phyloP scores from a whole-genome alignment of 768 basidiomycete species.

The Suillus weaverae region DNA sequence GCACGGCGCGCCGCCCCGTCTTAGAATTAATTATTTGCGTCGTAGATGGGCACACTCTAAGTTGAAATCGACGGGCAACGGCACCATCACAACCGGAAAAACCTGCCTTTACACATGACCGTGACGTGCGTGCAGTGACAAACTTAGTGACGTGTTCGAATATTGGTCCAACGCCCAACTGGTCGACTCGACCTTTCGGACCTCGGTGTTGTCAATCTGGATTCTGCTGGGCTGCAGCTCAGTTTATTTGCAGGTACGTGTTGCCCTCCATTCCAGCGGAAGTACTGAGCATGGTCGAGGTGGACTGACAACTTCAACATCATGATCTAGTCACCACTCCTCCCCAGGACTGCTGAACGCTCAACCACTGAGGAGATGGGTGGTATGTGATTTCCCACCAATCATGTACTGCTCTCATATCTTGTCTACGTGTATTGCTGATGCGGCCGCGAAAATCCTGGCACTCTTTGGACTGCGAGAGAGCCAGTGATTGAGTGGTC shows the following conservation, averaged over 20 bases:
- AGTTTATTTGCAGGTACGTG: not conserved
- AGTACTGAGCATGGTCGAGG: too few species aligned
- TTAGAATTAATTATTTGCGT: not conserved
- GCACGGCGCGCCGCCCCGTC: not conserved
- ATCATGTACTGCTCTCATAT: not conserved
- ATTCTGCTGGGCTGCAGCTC: not conserved
- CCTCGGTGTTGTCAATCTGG: too few species aligned
- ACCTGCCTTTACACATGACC: too few species aligned
- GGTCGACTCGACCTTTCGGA: too few species aligned
- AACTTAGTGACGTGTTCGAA: not conserved
- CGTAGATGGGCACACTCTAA: not conserved
- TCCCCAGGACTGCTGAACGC: conserved; percentile 49
- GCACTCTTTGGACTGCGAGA: conserved; percentile 63
- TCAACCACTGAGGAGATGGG: conserved; percentile 77
- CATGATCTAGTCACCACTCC: not conserved
- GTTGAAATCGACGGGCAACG: too few species aligned
- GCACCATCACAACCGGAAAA: too few species aligned
- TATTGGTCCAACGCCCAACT: too few species aligned
- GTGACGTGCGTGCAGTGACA: not conserved
- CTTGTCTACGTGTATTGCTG: conserved; percentile 55
- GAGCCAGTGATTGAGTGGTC: conserved; percentile 42
- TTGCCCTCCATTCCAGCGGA: not conserved
- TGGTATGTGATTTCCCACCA: conserved; percentile 38
- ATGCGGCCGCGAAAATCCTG: conserved; percentile 50
- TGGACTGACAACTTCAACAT: too few species aligned